Evolutionary conservation across 345 rosid genomes (phyloP).

Genomic region (Euphorbia pulcherrima): DNA sequence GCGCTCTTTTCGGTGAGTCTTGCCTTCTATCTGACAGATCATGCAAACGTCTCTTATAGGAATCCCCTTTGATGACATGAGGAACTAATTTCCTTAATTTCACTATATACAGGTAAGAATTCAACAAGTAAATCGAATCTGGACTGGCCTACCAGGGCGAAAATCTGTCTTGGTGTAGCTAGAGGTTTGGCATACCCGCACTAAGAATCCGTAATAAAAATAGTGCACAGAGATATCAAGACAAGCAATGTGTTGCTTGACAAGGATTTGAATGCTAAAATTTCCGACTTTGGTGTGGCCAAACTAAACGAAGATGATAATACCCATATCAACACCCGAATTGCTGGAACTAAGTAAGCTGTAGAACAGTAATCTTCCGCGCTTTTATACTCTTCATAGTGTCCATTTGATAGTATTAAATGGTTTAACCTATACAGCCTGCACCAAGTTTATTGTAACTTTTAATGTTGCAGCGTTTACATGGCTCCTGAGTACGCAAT

Average conservation of each 20-base stretch:
- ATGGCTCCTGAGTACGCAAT: slow-evolving; percentile 77
- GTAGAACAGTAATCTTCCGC: not conserved
- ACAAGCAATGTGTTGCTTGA: slow-evolving; percentile 85
- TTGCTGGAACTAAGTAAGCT: slow-evolving; percentile 86
- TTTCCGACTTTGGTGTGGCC: slow-evolving; percentile 90
- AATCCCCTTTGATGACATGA: not conserved
- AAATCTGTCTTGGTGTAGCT: slow-evolving; percentile 68
- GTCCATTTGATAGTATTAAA: not conserved
- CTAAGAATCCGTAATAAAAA: slow-evolving; percentile 73
- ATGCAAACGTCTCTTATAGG: not conserved
- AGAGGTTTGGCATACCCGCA: slow-evolving; percentile 76
- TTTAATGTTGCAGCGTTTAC: slow-evolving; percentile 46
- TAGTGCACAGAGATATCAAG: slow-evolving; percentile 93
- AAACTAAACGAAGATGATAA: slow-evolving; percentile 75
- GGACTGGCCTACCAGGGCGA: slow-evolving; percentile 69
- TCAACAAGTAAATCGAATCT: slow-evolving; percentile 42
- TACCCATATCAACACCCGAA: slow-evolving; percentile 78
- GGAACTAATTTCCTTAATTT: slow-evolving; percentile 2
- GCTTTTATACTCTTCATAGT: not conserved
- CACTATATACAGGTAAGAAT: slow-evolving; percentile 50
- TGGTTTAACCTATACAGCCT: not conserved
- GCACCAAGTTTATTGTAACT: not conserved
- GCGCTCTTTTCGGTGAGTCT: slow-evolving; percentile 29
- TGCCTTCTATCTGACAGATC: not conserved
- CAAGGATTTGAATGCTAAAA: slow-evolving; percentile 72